Evolutionary conservation across 1,284 basidiomycete genomes (phyloP).

Genomic region (Ceratobasidium sp.): DNA sequence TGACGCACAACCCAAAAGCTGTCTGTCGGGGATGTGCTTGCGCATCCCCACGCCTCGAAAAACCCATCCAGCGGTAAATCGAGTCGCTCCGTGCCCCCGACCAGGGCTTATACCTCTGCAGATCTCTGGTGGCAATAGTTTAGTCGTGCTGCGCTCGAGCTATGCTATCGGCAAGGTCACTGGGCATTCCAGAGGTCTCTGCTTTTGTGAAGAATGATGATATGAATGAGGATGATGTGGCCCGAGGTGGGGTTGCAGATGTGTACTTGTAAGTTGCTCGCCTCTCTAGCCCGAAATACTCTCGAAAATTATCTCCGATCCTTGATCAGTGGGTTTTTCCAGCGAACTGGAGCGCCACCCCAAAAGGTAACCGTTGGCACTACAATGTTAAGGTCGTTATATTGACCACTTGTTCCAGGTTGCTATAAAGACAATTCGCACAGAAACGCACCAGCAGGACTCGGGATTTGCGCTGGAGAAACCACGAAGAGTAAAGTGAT

Average conservation of each 20-base stretch:
- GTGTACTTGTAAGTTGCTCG: conserved; percentile 10
- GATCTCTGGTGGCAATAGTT: not conserved
- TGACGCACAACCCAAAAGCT: too few relatives aligned
- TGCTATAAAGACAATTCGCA: conserved; percentile 10
- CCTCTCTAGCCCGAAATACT: not conserved
- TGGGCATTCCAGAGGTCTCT: conserved; percentile 23
- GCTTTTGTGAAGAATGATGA: conserved; percentile 3
- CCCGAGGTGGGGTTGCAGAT: conserved; percentile 14
- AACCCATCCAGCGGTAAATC: too few relatives aligned
- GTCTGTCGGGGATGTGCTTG: too few relatives aligned
- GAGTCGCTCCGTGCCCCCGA: not conserved
- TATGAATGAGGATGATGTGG: not conserved
- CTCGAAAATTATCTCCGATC: not conserved
- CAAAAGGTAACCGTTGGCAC: not conserved
- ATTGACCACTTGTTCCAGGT: not conserved
- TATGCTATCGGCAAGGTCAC: conserved; percentile 18
- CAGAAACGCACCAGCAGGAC: not conserved
- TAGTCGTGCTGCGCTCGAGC: not conserved
- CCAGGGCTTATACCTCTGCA: not conserved
- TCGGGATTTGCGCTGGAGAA: not conserved
- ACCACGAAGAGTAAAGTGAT: conserved; percentile 1
- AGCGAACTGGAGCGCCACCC: not conserved
- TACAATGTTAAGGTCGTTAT: not conserved
- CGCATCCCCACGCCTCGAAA: too few relatives aligned
- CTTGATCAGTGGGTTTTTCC: not conserved